Evolutionary conservation across 306 rosid genomes (phyloP).

Genomic region (Cucumis cinereus): DNA sequence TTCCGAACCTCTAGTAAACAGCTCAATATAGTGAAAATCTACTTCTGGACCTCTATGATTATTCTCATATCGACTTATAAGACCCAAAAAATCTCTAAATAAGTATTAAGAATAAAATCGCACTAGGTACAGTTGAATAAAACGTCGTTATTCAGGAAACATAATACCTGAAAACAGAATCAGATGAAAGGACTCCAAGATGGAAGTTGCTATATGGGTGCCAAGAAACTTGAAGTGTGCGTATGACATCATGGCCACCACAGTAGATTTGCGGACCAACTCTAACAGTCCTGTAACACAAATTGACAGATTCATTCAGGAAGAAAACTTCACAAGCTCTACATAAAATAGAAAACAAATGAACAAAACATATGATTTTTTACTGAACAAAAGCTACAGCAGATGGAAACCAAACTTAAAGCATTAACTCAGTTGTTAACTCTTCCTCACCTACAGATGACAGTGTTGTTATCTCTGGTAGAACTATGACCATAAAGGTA

Average conservation of each 20-base stretch:
- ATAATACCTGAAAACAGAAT: conserved; percentile 79
- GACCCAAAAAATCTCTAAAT: neutral
- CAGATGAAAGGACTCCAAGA: conserved; percentile 87
- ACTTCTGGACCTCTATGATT: neutral
- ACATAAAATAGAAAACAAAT: neutral
- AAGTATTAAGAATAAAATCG: neutral
- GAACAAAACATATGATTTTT: neutral
- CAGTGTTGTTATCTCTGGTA: conserved; percentile 31
- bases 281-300: conserved; percentile 45
- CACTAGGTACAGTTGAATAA: neutral
- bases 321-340: neutral
- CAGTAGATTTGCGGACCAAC: conserved; percentile 52
- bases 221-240: conserved; percentile 61
- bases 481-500: conserved; percentile 64
- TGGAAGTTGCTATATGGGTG: conserved; percentile 77
- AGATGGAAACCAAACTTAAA: neutral
- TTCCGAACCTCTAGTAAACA: neutral
- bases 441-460: conserved; percentile 58
- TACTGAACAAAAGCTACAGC: too few relatives aligned
- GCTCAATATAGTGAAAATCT: neutral
- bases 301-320: neutral
- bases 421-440: neutral
- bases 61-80: neutral
- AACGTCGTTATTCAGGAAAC: neutral
- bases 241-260: conserved; percentile 34